Percentiles rank a stretch among this genome's conserved stretches.
Conservation (phyloP, 805 yeast genomes). For the Sungouiozyma ichnusensis region DNA sequence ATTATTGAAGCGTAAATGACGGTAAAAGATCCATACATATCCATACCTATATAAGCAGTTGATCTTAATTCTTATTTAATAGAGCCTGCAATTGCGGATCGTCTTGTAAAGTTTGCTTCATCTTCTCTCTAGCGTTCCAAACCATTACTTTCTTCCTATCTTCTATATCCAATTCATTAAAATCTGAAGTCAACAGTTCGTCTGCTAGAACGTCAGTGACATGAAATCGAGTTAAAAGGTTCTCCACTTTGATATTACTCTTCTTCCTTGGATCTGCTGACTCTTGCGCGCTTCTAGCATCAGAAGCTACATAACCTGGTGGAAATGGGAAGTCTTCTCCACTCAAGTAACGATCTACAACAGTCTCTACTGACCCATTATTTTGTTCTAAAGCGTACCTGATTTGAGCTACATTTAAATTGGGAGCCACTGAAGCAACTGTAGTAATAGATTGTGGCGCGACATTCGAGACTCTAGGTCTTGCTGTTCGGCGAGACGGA, state of each 20-base stretch:
- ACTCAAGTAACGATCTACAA: slow-evolving; percentile 61
- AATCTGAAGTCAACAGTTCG: slow-evolving; percentile 11
- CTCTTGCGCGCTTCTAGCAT: neutral
- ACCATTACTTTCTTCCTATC: slow-evolving; percentile 37
- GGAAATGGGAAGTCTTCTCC: slow-evolving; percentile 54
- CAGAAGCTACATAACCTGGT: slow-evolving; percentile 27
- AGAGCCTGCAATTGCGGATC: slow-evolving; percentile 8
- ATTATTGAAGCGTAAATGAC: neutral
- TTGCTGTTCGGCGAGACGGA: slow-evolving; percentile 19
- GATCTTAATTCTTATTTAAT: neutral
- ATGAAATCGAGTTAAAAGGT: slow-evolving; percentile 20
- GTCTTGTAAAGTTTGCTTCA: slow-evolving; percentile 28
- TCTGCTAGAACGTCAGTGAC: slow-evolving; percentile 13
- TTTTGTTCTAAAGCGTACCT: slow-evolving; percentile 61
- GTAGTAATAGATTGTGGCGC: neutral
- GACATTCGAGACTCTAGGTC: slow-evolving; percentile 13
- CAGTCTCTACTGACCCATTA: slow-evolving; percentile 60
- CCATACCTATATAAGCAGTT: slow-evolving; percentile 1
- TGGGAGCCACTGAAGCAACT: slow-evolving; percentile 76
- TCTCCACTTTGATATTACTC: slow-evolving; percentile 24
- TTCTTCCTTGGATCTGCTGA: slow-evolving; percentile 22
- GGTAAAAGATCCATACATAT: neutral
- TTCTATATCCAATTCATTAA: slow-evolving; percentile 15
- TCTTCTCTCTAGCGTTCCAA: slow-evolving; percentile 47
- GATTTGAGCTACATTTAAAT: slow-evolving; percentile 57